Conservation (phyloP, 345 rosid genomes). For the Citrus trifoliata region DNA sequence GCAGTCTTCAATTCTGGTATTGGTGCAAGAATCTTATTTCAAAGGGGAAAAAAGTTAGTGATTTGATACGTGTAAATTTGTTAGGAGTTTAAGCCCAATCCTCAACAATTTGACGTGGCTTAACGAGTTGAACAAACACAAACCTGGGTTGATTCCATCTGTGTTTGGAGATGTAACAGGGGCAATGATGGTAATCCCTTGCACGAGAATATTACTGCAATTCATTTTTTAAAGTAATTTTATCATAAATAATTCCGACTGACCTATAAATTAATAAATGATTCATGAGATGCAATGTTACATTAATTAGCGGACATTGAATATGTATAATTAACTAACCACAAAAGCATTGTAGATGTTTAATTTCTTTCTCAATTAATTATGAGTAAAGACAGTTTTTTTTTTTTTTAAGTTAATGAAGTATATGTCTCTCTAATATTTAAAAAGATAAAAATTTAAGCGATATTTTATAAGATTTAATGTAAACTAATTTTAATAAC, state of each 20-base stretch:
- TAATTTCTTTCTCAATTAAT: too few relatives aligned
- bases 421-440: rapidly evolving
- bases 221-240: not conserved
- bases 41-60: not conserved
- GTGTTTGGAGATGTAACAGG: slow-evolving; percentile 89
- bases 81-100: not conserved
- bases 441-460: too few relatives aligned
- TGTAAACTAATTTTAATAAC: too few relatives aligned
- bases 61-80: not conserved
- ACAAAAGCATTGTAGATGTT: rapidly evolving
- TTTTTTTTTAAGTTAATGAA: too few relatives aligned
- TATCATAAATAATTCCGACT: too few relatives aligned
- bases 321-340: too few relatives aligned
- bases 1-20: slow-evolving; percentile 79
- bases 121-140: not conserved
- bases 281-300: too few relatives aligned
- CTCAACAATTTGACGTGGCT: not conserved
- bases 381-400: too few relatives aligned
- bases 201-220: slow-evolving; percentile 66
- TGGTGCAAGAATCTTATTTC: slow-evolving; percentile 83
- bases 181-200: slow-evolving; percentile 81
- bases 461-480: too few relatives aligned
- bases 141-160: slow-evolving; percentile 94
- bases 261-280: too few relatives aligned
- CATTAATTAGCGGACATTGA: too few relatives aligned